Base-by-base conservation (phyloP, 2,329 filamentous ascomycete genomes). In the Hirsutella minnesotensis region DNA sequence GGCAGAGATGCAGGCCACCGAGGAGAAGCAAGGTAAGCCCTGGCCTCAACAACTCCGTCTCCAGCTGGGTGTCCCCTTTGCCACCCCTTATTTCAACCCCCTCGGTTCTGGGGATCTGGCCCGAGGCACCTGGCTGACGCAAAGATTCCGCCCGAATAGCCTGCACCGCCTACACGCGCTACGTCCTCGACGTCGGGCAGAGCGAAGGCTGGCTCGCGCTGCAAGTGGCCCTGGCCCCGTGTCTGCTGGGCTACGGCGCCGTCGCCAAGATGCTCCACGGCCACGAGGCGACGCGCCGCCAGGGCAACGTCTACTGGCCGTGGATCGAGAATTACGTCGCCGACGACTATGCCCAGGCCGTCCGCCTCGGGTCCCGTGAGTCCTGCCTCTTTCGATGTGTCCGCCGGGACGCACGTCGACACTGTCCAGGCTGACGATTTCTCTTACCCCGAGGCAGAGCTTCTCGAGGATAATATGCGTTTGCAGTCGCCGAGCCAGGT, bases 241-340 rank as follows among this genome's bases (percentile, higher is more conserved):
- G 90, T 57, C 69, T 95, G 27, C 73, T 95, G n/a, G 90, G 90
- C 35, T 95, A 96, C 59, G 82, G 82, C 9, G 77, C 77, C 44
- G 85, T 94, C 46, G 90, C 86, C 5, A 72, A 73, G 53, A 75
- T 86, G 53, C 69, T 95, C 3, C 71, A 79, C 52, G 68, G 68
- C 13, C 79, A 84, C 47, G 64, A 72, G 39, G 68, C 66, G n/a
- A 83, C 79, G 30, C 68, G 68, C 47, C 70, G 71, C 33, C 69
- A 82, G 12, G 77, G 69, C 0, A 94, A 90, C 58, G 70, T 65
- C 16, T 96, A 94, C 65, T 92, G 84, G 82, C 75, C 79, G 38
- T 96, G 90, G 90, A 86, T 96, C 50, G 72, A 89, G 57, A 94
- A 86, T 55, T 96, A 95, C 56, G 76, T 84, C 15, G 83, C 81